phyloP scores from a whole-genome alignment of 768 basidiomycete species.

The Neoboletus brunneissimus region DNA sequence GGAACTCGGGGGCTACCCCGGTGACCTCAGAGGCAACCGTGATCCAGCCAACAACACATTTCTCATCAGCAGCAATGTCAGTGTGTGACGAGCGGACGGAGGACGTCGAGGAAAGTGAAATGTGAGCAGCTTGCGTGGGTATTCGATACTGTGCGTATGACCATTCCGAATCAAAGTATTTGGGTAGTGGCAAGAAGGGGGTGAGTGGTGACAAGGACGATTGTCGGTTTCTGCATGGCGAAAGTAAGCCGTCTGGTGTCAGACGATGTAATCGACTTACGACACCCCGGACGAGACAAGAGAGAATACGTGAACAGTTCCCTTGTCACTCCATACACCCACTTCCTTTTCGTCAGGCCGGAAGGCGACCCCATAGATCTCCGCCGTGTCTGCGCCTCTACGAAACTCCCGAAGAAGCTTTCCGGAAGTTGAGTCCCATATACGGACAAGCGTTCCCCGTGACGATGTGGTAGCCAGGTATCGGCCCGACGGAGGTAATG shows the following conservation, averaged over 20 bases:
- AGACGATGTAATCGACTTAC: constrained; percentile 42
- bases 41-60: constrained; percentile 87
- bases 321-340: constrained; percentile 94
- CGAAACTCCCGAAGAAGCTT: constrained; percentile 77
- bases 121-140: constrained; percentile 79
- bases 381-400: constrained; percentile 84
- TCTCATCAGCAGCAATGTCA: constrained; percentile 76
- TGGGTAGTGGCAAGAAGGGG: constrained; percentile 78
- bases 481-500: constrained; percentile 73
- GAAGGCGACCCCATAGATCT: constrained; percentile 88
- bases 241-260: constrained; percentile 3
- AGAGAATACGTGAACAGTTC: constrained; percentile 88
- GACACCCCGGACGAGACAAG: constrained; percentile 61
- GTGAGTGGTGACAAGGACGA: constrained; percentile 78
- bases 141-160: constrained; percentile 92
- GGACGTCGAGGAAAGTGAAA: constrained; percentile 70
- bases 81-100: constrained; percentile 50
- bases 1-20: constrained; percentile 49
- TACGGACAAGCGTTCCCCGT: constrained; percentile 79
- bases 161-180: constrained; percentile 95
- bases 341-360: constrained; percentile 82
- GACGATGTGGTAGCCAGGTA: constrained; percentile 81
- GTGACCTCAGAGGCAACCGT: constrained; percentile 42
- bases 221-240: constrained; percentile 67
- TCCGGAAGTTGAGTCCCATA: constrained; percentile 78